phyloP scores from a whole-genome alignment of 139 green algal genomes.

The Coccomyxa sp. region DNA sequence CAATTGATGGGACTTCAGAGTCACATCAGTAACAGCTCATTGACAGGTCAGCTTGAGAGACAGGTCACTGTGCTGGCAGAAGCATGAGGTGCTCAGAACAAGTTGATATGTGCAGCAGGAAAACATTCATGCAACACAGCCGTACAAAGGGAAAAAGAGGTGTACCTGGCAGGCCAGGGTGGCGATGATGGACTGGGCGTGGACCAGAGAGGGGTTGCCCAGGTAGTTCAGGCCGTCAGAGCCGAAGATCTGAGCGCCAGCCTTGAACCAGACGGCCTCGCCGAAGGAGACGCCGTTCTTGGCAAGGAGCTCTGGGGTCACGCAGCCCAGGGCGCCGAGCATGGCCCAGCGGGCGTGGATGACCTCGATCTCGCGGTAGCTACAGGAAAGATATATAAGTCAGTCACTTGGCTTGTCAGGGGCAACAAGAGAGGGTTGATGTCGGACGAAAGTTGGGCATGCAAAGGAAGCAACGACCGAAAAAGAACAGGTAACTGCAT shows the following conservation, averaged over 20 bases:
- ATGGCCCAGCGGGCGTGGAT: constrained; percentile 92
- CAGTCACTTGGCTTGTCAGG: background rate
- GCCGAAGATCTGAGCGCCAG: constrained; percentile 88
- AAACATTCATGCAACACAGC: too few species aligned
- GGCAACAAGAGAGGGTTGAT: background rate
- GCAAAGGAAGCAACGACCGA: background rate
- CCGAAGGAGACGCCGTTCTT: constrained; percentile 43
- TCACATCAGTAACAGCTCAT: too few species aligned
- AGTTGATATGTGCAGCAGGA: too few species aligned
- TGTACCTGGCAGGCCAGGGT: constrained; percentile 84
- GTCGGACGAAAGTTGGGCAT: background rate
- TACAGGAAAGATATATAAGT: background rate
- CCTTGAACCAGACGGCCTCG: constrained; percentile 95
- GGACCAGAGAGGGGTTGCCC: constrained; percentile 89
- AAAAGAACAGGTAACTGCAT: background rate
- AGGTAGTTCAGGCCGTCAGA: constrained; percentile 86
- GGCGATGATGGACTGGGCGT: constrained; percentile 93
- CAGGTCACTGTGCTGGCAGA: too few species aligned
- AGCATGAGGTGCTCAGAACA: too few species aligned
- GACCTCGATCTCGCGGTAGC: constrained; percentile 64
- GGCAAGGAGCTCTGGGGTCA: constrained; percentile 49
- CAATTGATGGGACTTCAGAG: too few species aligned
- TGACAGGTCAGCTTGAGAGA: too few species aligned
- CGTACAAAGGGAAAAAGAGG: background rate
- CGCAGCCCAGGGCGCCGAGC: constrained; percentile 79